A percentile compares a stretch with the other conserved stretches of the same genome.
phyloP scores from a whole-genome alignment of 2,329 filamentous ascomycete species.

The Pezicula neosporulosa region DNA sequence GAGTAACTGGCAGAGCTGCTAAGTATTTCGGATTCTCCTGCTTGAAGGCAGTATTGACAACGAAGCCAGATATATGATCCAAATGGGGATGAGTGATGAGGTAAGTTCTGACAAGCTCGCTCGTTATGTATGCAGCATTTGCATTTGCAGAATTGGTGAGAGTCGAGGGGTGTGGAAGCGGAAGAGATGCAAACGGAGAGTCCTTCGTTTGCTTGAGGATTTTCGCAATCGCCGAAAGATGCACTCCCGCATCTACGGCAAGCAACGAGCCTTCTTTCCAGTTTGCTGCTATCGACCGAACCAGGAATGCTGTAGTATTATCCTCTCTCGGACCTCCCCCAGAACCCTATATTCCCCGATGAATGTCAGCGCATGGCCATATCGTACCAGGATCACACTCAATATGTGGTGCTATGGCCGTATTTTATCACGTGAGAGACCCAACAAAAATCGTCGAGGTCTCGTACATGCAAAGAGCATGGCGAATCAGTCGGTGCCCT shows the following conservation, averaged over 20 bases:
- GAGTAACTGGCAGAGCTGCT: slow-evolving; percentile 83
- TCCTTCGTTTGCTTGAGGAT: slow-evolving; percentile 64
- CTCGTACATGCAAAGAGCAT: too few relatives aligned
- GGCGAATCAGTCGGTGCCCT: too few relatives aligned
- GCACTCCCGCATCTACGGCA: slow-evolving; percentile 91
- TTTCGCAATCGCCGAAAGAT: slow-evolving; percentile 79
- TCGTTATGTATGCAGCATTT: slow-evolving; percentile 79
- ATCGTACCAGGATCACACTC: background rate
- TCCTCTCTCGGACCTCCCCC: slow-evolving; percentile 88
- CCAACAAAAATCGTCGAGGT: too few relatives aligned
- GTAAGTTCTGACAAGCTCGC: slow-evolving; percentile 78
- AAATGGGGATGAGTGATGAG: slow-evolving; percentile 97
- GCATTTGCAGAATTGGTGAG: slow-evolving; percentile 45
- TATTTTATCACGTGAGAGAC: background rate
- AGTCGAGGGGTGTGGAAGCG: slow-evolving; percentile 58
- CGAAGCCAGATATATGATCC: slow-evolving; percentile 87
- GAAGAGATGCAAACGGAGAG: slow-evolving; percentile 72
- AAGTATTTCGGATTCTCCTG: slow-evolving; percentile 81
- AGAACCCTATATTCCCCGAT: slow-evolving; percentile 59
- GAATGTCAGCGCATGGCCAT: slow-evolving; percentile 9
- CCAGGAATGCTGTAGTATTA: slow-evolving; percentile 84
- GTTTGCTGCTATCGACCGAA: slow-evolving; percentile 72
- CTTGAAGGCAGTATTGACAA: slow-evolving; percentile 87
- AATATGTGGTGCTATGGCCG: background rate
- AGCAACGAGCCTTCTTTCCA: slow-evolving; percentile 83